Percentiles rank a stretch among this genome's conserved stretches.
phyloP scores from a whole-genome alignment of 192 early-diverging fungal genomes.

The Coemansia sp. region DNA sequence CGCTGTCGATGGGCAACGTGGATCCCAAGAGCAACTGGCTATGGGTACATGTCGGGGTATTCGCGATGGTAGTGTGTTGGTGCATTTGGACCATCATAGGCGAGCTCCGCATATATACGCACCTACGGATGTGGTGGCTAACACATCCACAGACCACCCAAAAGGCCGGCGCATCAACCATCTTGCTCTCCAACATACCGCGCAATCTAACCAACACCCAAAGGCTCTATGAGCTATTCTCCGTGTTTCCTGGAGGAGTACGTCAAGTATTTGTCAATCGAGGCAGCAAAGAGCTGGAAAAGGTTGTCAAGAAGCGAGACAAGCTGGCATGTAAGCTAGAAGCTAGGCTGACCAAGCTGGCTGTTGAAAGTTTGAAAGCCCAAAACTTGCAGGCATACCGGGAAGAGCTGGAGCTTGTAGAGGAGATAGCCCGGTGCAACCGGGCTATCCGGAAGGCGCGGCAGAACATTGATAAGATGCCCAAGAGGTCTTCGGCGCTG shows the following conservation, averaged over 20 bases:
- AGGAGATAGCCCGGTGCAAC: constrained; percentile 35
- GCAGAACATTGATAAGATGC: constrained; percentile 18
- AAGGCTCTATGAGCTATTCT: constrained; percentile 55
- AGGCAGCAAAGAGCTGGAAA: constrained; percentile 49
- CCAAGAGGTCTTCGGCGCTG: constrained; percentile 67
- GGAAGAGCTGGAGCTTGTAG: constrained; percentile 21
- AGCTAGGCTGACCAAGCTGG: constrained; percentile 51
- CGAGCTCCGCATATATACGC: constrained; percentile 60
- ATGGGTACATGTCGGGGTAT: constrained; percentile 70
- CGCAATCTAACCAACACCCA: constrained; percentile 52
- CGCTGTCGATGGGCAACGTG: constrained; percentile 74
- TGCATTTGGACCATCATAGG: constrained; percentile 55
- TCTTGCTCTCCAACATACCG: constrained; percentile 73
- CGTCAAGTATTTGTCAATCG: constrained; percentile 64
- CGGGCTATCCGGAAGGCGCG: constrained; percentile 45
- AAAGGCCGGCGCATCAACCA: constrained; percentile 57
- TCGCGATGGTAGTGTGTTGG: constrained; percentile 24
- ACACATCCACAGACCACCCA: constrained; percentile 52
- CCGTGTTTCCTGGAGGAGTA: constrained; percentile 67
- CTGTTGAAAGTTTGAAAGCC: constrained; percentile 37
- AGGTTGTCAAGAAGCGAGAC: constrained; percentile 54
- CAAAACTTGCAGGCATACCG: neutral
- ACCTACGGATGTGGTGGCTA: constrained; percentile 64
- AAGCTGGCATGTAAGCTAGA: constrained; percentile 55
- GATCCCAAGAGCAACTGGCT: constrained; percentile 45